Evolutionary conservation across 495 filamentous ascomycete genomes (phyloP), one percentile per base, ranked within the genome.

Genomic region (Rusavskia elegans): DNA sequence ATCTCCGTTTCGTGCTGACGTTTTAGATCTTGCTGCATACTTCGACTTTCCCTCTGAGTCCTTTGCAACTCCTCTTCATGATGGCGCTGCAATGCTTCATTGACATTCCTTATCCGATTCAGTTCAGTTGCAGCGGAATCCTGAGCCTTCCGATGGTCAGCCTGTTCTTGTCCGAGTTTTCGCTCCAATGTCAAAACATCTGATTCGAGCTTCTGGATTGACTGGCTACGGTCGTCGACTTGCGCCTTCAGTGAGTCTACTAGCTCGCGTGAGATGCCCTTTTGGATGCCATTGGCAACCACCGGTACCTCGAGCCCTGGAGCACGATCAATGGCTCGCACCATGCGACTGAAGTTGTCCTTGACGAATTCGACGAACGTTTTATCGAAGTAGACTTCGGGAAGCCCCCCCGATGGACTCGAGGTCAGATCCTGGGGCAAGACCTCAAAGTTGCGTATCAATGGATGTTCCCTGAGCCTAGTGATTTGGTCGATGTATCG

Each of bases 341-440:
- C 70, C 50, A 96, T 68, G 30, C 89, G 85, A 55, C 83, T 88
- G 62, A 89, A 98, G 62, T 95, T 92, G 59, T 96, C 88, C 62
- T 95, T 95, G 55, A 96, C 75, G 62, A 97, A 95, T 54, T 95
- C 89, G 38, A 97, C 79, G 63, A 97, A 97, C 0, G 80, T 77
- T 40, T 76, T 74, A 58, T 95, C 87, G 53, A 97, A 89, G 61
- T 79, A 89, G 7, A 95, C 83, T 19, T 92, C 84, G 20, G 90
- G 88, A 5, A 90, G 71, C 25, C 76, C 75, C 29, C 77, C 81
- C 1, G 71, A 66, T 38, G 68, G 62, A n/a, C 73, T 67, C 14
- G 70, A 68, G 52, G 73, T 74, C 16, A 80, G 63, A 29, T 77
- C 83, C 57, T 87, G 84, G 4, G 84, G 77, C 9, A 89, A 69